Conservation (phyloP, 75 land plant genomes). For the Ceratopteris richardii region DNA sequence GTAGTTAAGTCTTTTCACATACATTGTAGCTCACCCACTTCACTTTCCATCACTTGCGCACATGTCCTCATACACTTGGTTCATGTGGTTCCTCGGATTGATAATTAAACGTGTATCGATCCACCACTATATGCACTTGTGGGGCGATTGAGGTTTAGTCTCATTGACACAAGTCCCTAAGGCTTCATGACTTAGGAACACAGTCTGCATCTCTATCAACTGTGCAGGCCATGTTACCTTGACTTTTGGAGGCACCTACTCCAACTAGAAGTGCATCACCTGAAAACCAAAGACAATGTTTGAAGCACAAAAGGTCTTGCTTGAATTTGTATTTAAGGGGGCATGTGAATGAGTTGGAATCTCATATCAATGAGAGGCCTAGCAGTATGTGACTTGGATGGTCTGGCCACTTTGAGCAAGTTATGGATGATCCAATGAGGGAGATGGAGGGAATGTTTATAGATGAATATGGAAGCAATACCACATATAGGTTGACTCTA, state of each 20-base stretch:
- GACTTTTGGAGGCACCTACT: conserved; percentile 79
- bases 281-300: conserved; percentile 96
- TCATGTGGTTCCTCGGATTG: no score
- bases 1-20: no score
- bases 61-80: no score
- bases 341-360: conserved; percentile 80
- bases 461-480: conserved; percentile 99
- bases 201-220: conserved; percentile 64
- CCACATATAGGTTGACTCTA: conserved; percentile 70
- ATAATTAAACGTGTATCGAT: no score
- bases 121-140: no score
- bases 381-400: conserved; percentile 47
- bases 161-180: no score
- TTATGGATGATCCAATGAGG: conserved; percentile 94
- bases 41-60: no score
- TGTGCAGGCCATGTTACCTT: conserved; percentile 81
- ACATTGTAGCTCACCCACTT: no score
- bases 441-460: conserved; percentile 98
- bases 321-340: conserved; percentile 62
- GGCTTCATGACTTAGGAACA: no score
- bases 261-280: conserved; percentile 71
- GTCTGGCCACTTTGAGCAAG: conserved; percentile 73
- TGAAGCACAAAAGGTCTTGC: conserved; percentile 85
- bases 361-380: conserved; percentile 51
- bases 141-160: no score